Base-by-base conservation (phyloP, 2,329 filamentous ascomycete species). In the Epichloe baconii region DNA sequence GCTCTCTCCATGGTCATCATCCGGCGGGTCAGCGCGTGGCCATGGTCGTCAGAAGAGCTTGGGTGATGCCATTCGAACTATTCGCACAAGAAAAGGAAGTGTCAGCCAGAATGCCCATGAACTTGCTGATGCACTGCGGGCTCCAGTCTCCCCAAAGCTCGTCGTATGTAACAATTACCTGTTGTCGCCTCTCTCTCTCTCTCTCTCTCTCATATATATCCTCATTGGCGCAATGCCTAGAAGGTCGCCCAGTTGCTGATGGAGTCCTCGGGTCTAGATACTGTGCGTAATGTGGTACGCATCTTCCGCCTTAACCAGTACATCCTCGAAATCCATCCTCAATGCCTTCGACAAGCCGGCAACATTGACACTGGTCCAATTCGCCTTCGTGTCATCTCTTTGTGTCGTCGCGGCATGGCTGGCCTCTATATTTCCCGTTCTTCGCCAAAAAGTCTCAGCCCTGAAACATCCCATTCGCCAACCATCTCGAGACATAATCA, bases 291-390 rank as follows among this genome's bases (percentile, higher is more conserved):
- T 91, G 63, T 97, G 93, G 93, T 98, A 97, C 73, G 79, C 86
- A 66, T 95, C 90, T 23, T 97, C 91, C 43, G 93, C 94, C 55
- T 74, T 97, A 59, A 96, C 93, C 55, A 98, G 97, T 66, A 96
- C 93, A 2, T 97, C 93, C 23, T 96, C 93, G 49, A 98, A 98
- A 71, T 87, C 91, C 17, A 98, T 98, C 62, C 76, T 97, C 55
- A 96, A 88, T 58, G 86, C 88, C 43, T 88, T 96, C 58, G 82
- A 87, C 53, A 93, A 88, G 68, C 91, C 91, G 1, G 86, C 93
- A 35, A 96, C 91, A 19, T 78, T 97, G 60, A 97, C 91, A 1
- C 76, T 95, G 52, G 76, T 95, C 48, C 93, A 98, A 74, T 98
- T 98, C 70, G 85, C 82, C 52, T 90, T 96, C 61, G 91, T 98